Evolutionary conservation across 768 basidiomycete species (phyloP), one percentile per base, ranked within the genome.

Genomic region (Termitomyces sp.): DNA sequence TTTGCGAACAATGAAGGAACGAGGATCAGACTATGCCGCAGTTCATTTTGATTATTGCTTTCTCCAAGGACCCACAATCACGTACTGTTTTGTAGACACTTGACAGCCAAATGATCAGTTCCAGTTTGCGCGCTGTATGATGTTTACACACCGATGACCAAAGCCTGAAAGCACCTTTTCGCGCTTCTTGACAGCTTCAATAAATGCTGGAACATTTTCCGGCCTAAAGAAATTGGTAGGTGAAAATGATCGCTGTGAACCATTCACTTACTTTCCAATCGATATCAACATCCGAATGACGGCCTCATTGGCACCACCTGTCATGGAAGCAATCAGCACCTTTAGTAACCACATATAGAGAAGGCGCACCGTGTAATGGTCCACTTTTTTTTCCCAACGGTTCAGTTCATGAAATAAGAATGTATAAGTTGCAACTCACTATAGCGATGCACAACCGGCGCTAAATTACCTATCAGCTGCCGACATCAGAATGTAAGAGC

Each of bases 251-350:
- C 3, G 19, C 17, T 31, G 21, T 15, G 4, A 38, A 35, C 19
- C 6, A 28, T n/a, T 35, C 6, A 21, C 68, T 64, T 63, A 89
- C 83, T 83, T 84, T 64, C 91, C 93, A 60, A 96, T 94, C 1
- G 89, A 85, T 43, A 92, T 79, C 42, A 96, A 75, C 94, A 96
- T 96, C 14, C 94, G 85, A 66, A 96, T 93, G 59, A 96, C 94
- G 5, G 94, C 92, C 69, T 96, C 93, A 63, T 94, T 94, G 3
- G 93, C 94, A 51, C 93, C 92, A 61, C 91, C 90, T 80, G 66
- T 54, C 30, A 14, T 57, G 48, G 38, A 12, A 49, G 23, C 19
- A 49, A 57, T 56, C 28, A 58, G 46, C 10, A 51, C 57, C 14
- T 57, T n/a, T 17, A 9, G n/a, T 38, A 14, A 28, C 0, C 14